These are phyloP conservation scores for Chalciporus sphaerocephalus DNA, from an alignment of 768 basidiomycete genomes.

Conservation along the genomic window DNA sequence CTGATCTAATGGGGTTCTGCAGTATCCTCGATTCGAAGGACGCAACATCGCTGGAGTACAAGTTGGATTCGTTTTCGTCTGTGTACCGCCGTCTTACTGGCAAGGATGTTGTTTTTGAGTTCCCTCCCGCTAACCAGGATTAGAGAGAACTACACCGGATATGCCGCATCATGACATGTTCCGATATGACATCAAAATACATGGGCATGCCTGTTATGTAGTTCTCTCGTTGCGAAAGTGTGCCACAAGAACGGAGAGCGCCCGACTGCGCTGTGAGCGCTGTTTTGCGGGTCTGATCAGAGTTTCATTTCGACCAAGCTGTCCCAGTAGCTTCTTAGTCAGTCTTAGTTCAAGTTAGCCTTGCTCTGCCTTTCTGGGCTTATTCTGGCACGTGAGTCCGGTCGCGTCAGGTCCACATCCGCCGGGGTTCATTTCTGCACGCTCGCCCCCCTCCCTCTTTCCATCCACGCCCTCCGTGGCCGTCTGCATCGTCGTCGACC, in stretches of 20 bases:
- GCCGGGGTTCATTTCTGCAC: slow-evolving; percentile 28
- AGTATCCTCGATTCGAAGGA: slow-evolving; percentile 98
- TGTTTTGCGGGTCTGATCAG: not conserved
- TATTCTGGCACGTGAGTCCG: slow-evolving; percentile 34
- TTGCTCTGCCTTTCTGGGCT: not conserved
- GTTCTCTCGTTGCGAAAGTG: slow-evolving; percentile 8
- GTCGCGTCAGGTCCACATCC: slow-evolving; percentile 30
- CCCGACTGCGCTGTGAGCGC: not conserved
- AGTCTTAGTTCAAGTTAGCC: no score
- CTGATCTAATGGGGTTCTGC: slow-evolving; percentile 16
- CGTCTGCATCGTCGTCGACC: slow-evolving; percentile 21
- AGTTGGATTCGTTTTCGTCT: slow-evolving; percentile 98
- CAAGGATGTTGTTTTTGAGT: slow-evolving; percentile 95
- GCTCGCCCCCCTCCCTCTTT: slow-evolving; percentile 26
- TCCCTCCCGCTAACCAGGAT: slow-evolving; percentile 73
- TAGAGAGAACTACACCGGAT: slow-evolving; percentile 40
- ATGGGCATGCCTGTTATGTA: slow-evolving; percentile 35
- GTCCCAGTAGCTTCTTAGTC: no score
- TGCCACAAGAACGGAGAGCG: slow-evolving; percentile 24
- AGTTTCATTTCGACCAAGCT: no score
- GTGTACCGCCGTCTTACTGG: slow-evolving; percentile 94
- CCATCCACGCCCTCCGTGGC: slow-evolving; percentile 47
- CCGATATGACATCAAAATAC: slow-evolving; percentile 32
- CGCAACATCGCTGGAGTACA: slow-evolving; percentile 97
- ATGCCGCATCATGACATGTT: slow-evolving; percentile 33